Evolutionary conservation across 2,329 filamentous ascomycete species (phyloP), one percentile per base, ranked within the genome.

Genomic region (Colletotrichum limetticola): DNA sequence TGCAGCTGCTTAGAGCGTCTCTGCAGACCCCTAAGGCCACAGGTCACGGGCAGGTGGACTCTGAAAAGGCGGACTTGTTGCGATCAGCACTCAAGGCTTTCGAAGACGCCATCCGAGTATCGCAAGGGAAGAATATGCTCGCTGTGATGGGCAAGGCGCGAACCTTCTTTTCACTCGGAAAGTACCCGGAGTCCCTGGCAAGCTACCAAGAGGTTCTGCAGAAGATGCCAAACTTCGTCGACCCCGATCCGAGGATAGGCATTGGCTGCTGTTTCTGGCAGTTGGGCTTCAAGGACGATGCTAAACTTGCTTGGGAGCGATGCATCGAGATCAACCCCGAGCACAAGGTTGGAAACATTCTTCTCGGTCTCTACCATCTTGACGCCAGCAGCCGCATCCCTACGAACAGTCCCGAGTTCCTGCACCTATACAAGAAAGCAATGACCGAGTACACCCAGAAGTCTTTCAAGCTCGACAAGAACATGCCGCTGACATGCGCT

Each of bases 231-330:
- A 91, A 94, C 76, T 88, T 98, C 78, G 91, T 93, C 55, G 97
- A 99, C 79, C 97, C 97, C 0, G 97, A 99, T 82, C 97, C 97
- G 76, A 91, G 97, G 77, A 96, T 99, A 77, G 97, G 97, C 68
- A 96, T 99, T 79, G 97, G 97, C 58, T 97, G 95, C 83, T 99
- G 97, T 85, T 93, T 98, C 82, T 99, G 97, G 97, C 94, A 98
- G 82, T 88, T 99, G 32, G 95, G 95, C 12, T 95, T 94, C 86
- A 98, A 97, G 82, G 94, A 97, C 42, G 95, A 98, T 78, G 97
- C 97, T 8, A 96, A 94, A 80, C 86, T 88, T 60, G 96, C 97
- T 14, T 99, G 97, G 97, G 93, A 97, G 80, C 89, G 97, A 75
- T 91, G 93, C 14, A 84, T 98, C 32, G 94, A 97, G 80, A 89